Evolutionary conservation across 2,329 filamentous ascomycete genomes (phyloP), one percentile per base, ranked within the genome.

Genomic region (Sclerotinia sclerotiorum): DNA sequence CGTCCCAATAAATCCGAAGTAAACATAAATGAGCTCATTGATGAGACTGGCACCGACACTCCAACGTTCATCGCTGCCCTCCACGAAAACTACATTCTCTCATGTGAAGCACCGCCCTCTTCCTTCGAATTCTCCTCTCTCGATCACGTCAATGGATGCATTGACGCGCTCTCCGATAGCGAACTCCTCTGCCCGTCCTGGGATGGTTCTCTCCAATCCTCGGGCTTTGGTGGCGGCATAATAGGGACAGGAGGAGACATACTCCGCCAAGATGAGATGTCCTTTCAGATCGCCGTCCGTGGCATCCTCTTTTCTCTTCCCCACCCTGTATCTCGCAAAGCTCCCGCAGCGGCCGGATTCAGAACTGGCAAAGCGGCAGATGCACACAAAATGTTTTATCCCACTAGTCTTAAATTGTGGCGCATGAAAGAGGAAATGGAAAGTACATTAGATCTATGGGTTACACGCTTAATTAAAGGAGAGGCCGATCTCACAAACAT

Each of bases 71-170:
- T 97, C 61, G 91, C 93, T 5, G 92, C 93, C 4, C 81, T 98
- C 0, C 94, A 98, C 77, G 95, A 99, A 76, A 99, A 99, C 76
- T 98, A 97, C 73, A 84, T 90, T 1, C 83, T 93, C 0, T 98
- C 95, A 0, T 98, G 94, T 76, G 87, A 90, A 72, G 82, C 82
- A 57, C 81, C 80, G 2, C 80, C 81, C 0, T 86, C 74, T 76
- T 82, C 5, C 78, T 80, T 82, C 35, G 82, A 85, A 3, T 79
- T 85, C 29, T 87, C 85, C 0, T 89, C 93, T 1, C 84, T 94
- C 42, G 92, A 95, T 74, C 90, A 90, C 71, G 82, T 97, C 68
- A 92, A 93, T 71, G 88, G 86, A n/a, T 98, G 94, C 76, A 89
- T 97, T 68, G 91, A 95, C 68, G 87, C 88, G 39, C 83, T 99